Conservation (phyloP, 306 rosid species). For the Astragalus glycyphyllos region DNA sequence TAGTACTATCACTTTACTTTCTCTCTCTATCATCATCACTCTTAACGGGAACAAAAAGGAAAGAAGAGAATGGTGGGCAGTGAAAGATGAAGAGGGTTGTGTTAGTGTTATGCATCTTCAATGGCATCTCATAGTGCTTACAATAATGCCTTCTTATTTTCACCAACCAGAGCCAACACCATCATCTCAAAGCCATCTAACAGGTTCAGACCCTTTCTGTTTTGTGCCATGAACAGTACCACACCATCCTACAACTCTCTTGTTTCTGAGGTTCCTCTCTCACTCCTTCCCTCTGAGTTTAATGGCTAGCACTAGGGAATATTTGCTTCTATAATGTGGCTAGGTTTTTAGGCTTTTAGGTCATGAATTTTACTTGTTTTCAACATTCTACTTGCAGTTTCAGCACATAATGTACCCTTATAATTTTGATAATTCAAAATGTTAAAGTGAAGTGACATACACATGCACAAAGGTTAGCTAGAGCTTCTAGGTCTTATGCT, state of each 20-base stretch:
- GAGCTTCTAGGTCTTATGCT: too few relatives aligned
- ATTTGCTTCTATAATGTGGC: background rate
- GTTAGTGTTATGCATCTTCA: constrained; percentile 67
- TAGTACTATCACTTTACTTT: constrained; percentile 42
- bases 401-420: background rate
- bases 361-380: constrained; percentile 28
- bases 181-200: constrained; percentile 40
- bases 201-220: constrained; percentile 56
- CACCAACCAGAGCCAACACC: constrained; percentile 46
- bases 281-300: background rate
- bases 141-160: constrained; percentile 60
- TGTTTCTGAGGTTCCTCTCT: constrained; percentile 73
- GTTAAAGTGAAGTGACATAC: too few relatives aligned
- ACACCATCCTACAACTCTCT: constrained; percentile 66
- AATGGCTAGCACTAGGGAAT: constrained; percentile 3
- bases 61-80: constrained; percentile 56
- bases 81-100: constrained; percentile 66
- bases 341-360: constrained; percentile 8
- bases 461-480: too few relatives aligned
- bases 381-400: background rate
- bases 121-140: constrained; percentile 82
- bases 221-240: constrained; percentile 57
- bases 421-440: too few relatives aligned
- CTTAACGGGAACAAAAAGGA: constrained; percentile 1
- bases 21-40: background rate